Base-by-base conservation (phyloP, 257 asterid genomes). In the Pogostemon cablin region DNA sequence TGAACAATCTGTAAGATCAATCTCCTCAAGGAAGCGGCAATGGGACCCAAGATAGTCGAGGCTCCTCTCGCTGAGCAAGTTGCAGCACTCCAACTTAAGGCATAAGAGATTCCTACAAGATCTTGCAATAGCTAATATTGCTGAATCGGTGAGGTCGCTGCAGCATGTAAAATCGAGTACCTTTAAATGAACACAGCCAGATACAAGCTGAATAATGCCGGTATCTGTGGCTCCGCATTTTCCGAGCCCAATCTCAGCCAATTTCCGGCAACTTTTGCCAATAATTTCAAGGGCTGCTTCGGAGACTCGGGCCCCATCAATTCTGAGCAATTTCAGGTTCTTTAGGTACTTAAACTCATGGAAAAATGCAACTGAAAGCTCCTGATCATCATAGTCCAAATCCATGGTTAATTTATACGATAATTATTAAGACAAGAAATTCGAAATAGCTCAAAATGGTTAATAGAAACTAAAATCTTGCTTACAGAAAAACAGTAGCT, bases 51-150 rank as follows among this genome's bases (percentile, higher is more conserved):
- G 81, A 79, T n/a, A 77, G 59, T 80, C 62, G 54, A 89, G 84
- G 62, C 95, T 84, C 69, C 64, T 81, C 83, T 84, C 86, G 1
- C 80, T 82, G 63, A 89, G 84, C 65, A 79, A 77, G 82, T 84
- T 84, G 86, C 91, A 85, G 80, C 93, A 85, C 77, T 89, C 96
- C 76, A 89, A 78, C 78, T 87, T 85, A 12, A 89, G 95, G 77
- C 89, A 87, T 52, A 71, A 32, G 77, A 89, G 81, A 79, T 80
- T 71, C 49, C 43, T 71, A 75, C 92, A 85, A 75, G 81, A 84
- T 47, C 68, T 68, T 59, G 92, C 77, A 53, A 89, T 81, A 35
- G 88, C 84, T 65, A 54, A 75, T 66, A 87, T 78, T 52, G 90
- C 79, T 53, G 62, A 54, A 81, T 87, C 96, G 5, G 95, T 78